Percentiles rank a stretch among this genome's conserved stretches.
Conservation (phyloP, 768 basidiomycete genomes). For the Dioszegia crocea region DNA sequence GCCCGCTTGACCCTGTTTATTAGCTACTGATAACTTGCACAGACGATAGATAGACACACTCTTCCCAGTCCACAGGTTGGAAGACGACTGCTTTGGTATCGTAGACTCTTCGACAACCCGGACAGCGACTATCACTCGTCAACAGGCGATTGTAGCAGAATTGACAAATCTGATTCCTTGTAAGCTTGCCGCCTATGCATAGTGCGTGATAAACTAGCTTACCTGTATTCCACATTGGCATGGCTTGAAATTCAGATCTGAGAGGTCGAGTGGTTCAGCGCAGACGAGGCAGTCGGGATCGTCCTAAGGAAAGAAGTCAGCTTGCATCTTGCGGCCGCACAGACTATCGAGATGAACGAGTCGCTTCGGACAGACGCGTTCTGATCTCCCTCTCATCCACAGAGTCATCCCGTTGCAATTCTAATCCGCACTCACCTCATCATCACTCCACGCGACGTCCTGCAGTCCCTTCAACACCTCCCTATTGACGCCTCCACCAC, state of each 20-base stretch:
- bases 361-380: no score
- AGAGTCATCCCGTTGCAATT: no score
- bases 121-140: conserved; percentile 93
- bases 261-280: conserved; percentile 97
- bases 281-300: conserved; percentile 97
- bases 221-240: conserved; percentile 99
- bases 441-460: conserved; percentile 51
- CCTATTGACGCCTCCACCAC: conserved; percentile 37
- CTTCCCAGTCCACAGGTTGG: conserved; percentile 89
- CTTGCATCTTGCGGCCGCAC: no score
- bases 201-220: conserved; percentile 15
- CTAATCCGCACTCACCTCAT: conserved; percentile 44
- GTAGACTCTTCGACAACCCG: conserved; percentile 89
- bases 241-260: conserved; percentile 98
- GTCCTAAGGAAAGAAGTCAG: conserved; percentile 58
- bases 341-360: no score
- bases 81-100: conserved; percentile 90
- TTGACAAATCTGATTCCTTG: conserved; percentile 74
- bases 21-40: not conserved
- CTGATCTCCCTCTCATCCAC: no score
- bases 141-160: conserved; percentile 99
- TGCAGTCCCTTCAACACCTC: conserved; percentile 48
- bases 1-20: conserved; percentile 78
- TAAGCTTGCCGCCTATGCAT: not conserved
- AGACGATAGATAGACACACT: conserved; percentile 60